phyloP scores from a whole-genome alignment of 331 rosid genomes.

The Erythrophleum ivorense region DNA sequence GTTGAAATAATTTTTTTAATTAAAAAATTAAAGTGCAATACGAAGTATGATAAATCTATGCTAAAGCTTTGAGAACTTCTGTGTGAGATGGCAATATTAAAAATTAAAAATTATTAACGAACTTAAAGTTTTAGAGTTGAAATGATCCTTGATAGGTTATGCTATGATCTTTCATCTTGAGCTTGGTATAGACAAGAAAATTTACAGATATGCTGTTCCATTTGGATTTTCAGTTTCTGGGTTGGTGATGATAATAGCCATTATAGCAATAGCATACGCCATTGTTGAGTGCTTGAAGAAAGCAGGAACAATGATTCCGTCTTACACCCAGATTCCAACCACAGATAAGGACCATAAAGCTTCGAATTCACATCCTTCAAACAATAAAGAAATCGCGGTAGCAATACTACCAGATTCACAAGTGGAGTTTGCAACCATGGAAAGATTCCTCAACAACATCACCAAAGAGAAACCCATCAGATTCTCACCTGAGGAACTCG shows the following conservation, averaged over 20 bases:
- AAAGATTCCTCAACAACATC: conserved; percentile 9
- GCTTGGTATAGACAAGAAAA: not conserved
- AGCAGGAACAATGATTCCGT: not conserved
- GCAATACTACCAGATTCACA: conserved; percentile 1
- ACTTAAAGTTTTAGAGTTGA: no score
- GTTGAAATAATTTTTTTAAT: no score
- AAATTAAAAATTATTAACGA: no score
- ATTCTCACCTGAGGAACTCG: conserved; percentile 16
- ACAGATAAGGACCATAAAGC: not conserved
- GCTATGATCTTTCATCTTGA: not conserved
- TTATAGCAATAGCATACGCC: conserved; percentile 4
- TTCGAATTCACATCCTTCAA: not conserved
- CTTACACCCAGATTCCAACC: conserved; percentile 1
- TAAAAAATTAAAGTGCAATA: no score
- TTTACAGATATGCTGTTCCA: not conserved
- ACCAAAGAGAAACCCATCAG: conserved; percentile 9
- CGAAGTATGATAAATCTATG: no score
- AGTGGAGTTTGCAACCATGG: conserved; percentile 8
- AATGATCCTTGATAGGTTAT: no score
- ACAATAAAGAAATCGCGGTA: not conserved
- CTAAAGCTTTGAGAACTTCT: no score
- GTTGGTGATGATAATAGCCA: not conserved
- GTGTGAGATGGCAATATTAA: no score
- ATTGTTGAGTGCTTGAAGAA: conserved; percentile 11
- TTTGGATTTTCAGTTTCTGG: not conserved